phyloP scores from a whole-genome alignment of 495 filamentous ascomycete genomes.

The Penicillium lagena region DNA sequence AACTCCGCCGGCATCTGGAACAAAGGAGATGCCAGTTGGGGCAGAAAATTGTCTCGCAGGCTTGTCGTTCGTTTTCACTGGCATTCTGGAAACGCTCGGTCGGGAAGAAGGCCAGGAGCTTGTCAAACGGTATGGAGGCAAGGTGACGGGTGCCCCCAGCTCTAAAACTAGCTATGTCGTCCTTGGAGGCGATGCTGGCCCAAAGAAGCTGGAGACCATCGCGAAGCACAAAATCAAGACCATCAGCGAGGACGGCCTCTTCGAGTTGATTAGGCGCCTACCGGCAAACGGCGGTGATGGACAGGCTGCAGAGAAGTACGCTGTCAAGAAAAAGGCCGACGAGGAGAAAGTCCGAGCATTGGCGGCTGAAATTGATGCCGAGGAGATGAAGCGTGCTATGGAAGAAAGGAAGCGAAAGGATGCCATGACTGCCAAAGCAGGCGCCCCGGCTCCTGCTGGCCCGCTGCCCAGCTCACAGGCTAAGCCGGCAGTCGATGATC shows the following conservation, averaged over 20 bases:
- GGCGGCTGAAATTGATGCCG: slow-evolving; percentile 74
- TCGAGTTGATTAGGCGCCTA: slow-evolving; percentile 75
- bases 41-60: slow-evolving; percentile 88
- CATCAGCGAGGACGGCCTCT: slow-evolving; percentile 88
- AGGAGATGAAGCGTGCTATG: slow-evolving; percentile 31
- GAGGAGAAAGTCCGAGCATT: slow-evolving; percentile 68
- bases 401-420: slow-evolving; percentile 46
- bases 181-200: slow-evolving; percentile 83
- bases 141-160: slow-evolving; percentile 78
- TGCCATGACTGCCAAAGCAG: slow-evolving; percentile 25
- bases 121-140: slow-evolving; percentile 90
- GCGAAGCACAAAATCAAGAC: slow-evolving; percentile 69
- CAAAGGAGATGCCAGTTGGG: slow-evolving; percentile 71
- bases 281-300: slow-evolving; percentile 82
- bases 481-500: slow-evolving; percentile 43
- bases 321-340: slow-evolving; percentile 75
- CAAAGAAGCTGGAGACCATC: slow-evolving; percentile 90
- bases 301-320: slow-evolving; percentile 76
- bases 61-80: slow-evolving; percentile 96
- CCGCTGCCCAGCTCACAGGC: slow-evolving; percentile 13
- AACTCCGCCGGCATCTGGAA: slow-evolving; percentile 55
- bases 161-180: slow-evolving; percentile 92
- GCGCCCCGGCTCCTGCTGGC: slow-evolving; percentile 9
- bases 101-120: slow-evolving; percentile 82
- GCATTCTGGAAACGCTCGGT: slow-evolving; percentile 68